Conservation (phyloP, 2,329 filamentous ascomycete genomes). For the Zelopaecilomyces penicillatus region DNA sequence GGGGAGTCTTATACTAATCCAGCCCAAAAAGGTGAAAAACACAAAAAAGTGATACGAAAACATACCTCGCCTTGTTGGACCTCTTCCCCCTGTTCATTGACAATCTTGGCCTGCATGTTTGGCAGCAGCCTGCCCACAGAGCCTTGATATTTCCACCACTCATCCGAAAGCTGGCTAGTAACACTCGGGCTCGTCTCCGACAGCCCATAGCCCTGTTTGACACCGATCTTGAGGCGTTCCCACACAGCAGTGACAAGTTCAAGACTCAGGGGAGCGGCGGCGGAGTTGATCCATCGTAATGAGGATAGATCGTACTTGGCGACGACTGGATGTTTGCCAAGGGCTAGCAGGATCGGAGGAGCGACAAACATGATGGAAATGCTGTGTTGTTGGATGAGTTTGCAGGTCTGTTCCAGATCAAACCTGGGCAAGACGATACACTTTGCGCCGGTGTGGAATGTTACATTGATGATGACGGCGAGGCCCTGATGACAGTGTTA, state of each 20-base stretch:
- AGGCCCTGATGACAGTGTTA: constrained; percentile 19
- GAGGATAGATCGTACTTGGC: constrained; percentile 72
- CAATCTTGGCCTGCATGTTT: constrained; percentile 74
- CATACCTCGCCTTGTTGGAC: constrained; percentile 44
- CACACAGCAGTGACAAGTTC: constrained; percentile 74
- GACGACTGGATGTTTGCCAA: constrained; percentile 72
- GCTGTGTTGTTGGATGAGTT: constrained; percentile 62
- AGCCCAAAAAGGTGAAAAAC: constrained; percentile 15
- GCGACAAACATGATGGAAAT: constrained; percentile 77
- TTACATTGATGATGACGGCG: constrained; percentile 20
- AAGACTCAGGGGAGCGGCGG: constrained; percentile 73
- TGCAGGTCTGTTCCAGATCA: constrained; percentile 71
- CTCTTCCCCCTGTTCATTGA: constrained; percentile 51
- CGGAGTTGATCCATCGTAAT: constrained; percentile 77
- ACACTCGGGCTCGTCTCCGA: constrained; percentile 79
- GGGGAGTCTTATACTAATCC: constrained; percentile 24
- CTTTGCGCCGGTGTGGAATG: constrained; percentile 53
- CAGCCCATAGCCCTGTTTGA: constrained; percentile 91
- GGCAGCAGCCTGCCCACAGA: constrained; percentile 70
- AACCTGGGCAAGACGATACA: constrained; percentile 68
- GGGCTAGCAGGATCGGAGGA: constrained; percentile 71
- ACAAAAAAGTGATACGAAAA: background rate
- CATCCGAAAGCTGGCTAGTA: constrained; percentile 62
- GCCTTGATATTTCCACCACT: constrained; percentile 70
- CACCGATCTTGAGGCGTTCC: constrained; percentile 62